These are phyloP conservation scores for Acer campestre DNA, from an alignment of 345 rosid genomes.

Conservation along the genomic window DNA sequence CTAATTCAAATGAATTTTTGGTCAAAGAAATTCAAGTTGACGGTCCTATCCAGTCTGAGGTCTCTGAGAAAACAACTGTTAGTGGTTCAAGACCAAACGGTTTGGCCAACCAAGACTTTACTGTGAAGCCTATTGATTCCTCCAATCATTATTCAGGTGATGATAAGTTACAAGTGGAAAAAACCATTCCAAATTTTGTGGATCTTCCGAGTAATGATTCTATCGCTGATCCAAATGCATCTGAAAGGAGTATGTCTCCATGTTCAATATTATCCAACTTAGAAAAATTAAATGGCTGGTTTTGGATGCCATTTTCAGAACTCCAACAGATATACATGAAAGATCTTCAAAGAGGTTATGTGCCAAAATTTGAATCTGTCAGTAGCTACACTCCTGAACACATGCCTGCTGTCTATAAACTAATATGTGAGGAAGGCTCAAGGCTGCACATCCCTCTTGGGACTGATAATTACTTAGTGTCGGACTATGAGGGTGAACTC, in stretches of 20 bases:
- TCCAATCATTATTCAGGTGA: conserved; percentile 22
- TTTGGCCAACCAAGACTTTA: conserved; percentile 12
- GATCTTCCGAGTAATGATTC: conserved; percentile 28
- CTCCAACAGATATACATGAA: conserved; percentile 52
- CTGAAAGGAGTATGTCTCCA: conserved; percentile 33
- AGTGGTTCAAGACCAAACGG: conserved; percentile 18
- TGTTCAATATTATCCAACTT: conserved; percentile 41
- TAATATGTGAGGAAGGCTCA: conserved; percentile 74
- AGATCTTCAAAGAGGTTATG: conserved; percentile 61
- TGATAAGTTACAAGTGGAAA: conserved; percentile 35
- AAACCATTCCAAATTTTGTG: conserved; percentile 37
- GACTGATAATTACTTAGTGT: conserved; percentile 54
- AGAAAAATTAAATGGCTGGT: conserved; percentile 64
- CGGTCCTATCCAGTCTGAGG: conserved; percentile 35
- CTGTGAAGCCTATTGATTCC: conserved; percentile 11
- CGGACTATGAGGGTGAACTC: conserved; percentile 88
- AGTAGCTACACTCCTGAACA: conserved; percentile 43
- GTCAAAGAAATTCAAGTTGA: conserved; percentile 46
- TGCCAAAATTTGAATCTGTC: conserved; percentile 51
- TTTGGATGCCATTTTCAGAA: conserved; percentile 81
- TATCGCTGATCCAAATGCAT: conserved; percentile 25
- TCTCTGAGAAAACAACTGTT: conserved; percentile 27
- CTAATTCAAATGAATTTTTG: conserved; percentile 32
- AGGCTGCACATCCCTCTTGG: conserved; percentile 74
- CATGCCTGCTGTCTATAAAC: conserved; percentile 46